Evolutionary conservation across 345 rosid species (phyloP).

Genomic region (Corchorus olitorius): DNA sequence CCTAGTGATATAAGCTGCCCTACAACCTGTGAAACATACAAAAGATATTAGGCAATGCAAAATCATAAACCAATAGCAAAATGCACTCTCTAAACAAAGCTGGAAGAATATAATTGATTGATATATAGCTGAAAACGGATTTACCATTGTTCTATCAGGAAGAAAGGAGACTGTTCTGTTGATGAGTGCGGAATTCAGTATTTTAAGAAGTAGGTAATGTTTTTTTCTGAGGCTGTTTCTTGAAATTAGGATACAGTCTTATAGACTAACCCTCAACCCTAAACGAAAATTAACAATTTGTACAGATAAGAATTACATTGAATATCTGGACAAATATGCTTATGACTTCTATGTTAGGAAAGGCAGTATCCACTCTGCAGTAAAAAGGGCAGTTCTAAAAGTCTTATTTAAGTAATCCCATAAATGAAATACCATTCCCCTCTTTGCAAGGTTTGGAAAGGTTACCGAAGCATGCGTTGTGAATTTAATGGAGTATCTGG

Average conservation of each 20-base stretch:
- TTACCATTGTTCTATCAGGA: constrained; percentile 5
- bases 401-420: not conserved
- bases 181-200: not conserved
- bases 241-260: not conserved
- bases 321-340: constrained; percentile 9
- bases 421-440: constrained; percentile 13
- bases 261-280: not conserved
- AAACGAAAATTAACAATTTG: not conserved
- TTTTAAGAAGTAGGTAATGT: not conserved
- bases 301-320: not conserved
- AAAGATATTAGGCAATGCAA: constrained; percentile 1
- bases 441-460: constrained; percentile 12
- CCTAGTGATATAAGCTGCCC: constrained; percentile 31
- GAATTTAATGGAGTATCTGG: not conserved
- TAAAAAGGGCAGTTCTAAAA: too few species aligned
- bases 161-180: not conserved
- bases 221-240: not conserved
- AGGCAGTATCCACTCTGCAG: constrained; percentile 3
- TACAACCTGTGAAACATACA: constrained; percentile 24
- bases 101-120: constrained; percentile 16
- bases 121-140: not conserved
- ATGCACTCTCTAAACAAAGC: constrained; percentile 5
- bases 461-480: not conserved
- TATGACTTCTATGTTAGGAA: not conserved
- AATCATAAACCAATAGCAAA: not conserved